phyloP scores from a whole-genome alignment of 345 rosid species.

The Turritis glabra region DNA sequence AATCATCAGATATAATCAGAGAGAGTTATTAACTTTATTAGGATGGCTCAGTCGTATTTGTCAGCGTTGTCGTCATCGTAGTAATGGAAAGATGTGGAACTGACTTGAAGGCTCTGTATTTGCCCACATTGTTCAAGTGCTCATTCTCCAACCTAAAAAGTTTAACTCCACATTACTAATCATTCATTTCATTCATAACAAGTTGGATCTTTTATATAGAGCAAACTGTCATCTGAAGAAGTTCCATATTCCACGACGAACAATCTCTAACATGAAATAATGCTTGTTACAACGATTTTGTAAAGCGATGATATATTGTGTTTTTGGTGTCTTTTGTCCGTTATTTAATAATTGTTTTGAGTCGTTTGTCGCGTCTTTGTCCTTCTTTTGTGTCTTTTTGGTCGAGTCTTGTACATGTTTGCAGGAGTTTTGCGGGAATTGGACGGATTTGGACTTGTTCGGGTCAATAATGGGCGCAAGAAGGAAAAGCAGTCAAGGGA shows the following conservation, averaged over 20 bases:
- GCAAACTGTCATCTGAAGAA: constrained; percentile 62
- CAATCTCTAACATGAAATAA: constrained; percentile 61
- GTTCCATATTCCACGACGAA: constrained; percentile 74
- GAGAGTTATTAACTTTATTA: background rate
- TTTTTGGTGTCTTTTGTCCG: too few species aligned
- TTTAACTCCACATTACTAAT: background rate
- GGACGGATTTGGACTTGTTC: too few species aligned
- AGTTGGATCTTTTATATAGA: background rate
- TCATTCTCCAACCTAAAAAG: constrained; percentile 42
- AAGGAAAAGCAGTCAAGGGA: too few species aligned
- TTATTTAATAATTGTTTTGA: too few species aligned
- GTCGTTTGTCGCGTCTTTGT: too few species aligned
- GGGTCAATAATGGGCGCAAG: too few species aligned
- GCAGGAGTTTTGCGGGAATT: too few species aligned
- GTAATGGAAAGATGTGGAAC: constrained; percentile 46
- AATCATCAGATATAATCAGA: background rate
- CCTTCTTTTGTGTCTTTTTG: too few species aligned
- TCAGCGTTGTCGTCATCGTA: constrained; percentile 35
- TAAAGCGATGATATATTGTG: too few species aligned
- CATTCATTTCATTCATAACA: background rate
- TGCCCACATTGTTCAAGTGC: constrained; percentile 43
- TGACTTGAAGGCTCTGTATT: constrained; percentile 42
- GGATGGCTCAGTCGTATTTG: constrained; percentile 28
- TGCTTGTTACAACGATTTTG: constrained; percentile 46
- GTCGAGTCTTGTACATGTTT: too few species aligned